Percentiles rank a stretch among this genome's conserved stretches.
Conservation (phyloP, 2,329 filamentous ascomycete species). For the Ascomycota sp. region DNA sequence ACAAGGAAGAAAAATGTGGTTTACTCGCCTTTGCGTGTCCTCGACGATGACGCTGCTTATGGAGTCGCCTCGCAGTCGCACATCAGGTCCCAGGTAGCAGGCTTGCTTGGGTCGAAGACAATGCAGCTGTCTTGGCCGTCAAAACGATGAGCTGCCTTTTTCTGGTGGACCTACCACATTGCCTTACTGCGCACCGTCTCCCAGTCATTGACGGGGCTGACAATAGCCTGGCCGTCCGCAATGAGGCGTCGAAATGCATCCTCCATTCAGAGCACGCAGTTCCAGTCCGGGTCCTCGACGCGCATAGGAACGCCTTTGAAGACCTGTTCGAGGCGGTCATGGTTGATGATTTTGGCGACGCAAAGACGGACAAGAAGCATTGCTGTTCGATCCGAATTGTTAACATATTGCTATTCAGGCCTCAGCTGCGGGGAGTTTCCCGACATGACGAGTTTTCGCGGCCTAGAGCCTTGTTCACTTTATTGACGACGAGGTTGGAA, state of each 20-base stretch:
- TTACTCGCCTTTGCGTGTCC: not conserved
- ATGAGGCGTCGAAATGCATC: slow-evolving; percentile 15
- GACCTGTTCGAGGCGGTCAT: slow-evolving; percentile 8
- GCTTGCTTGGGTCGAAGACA: slow-evolving; percentile 10
- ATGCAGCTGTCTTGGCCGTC: slow-evolving; percentile 9
- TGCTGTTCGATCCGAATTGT: slow-evolving; percentile 1
- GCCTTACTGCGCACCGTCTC: slow-evolving; percentile 12
- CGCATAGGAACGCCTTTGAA: slow-evolving; percentile 12
- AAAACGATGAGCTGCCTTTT: slow-evolving; percentile 19
- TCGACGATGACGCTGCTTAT: too few relatives aligned
- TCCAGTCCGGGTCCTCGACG: slow-evolving; percentile 14
- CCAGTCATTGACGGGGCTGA: slow-evolving; percentile 15
- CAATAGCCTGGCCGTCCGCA: slow-evolving; percentile 11
- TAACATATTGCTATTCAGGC: slow-evolving; percentile 9
- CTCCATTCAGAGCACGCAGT: slow-evolving; percentile 21
- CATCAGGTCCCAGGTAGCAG: slow-evolving; percentile 17
- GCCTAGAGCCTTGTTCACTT: slow-evolving; percentile 1
- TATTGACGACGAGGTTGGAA: slow-evolving; percentile 1
- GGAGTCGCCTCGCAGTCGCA: slow-evolving; percentile 5
- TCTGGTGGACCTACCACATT: slow-evolving; percentile 17
- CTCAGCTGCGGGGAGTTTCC: slow-evolving; percentile 1
- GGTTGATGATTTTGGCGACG: slow-evolving; percentile 12
- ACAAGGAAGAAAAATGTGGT: not conserved
- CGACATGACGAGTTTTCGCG: slow-evolving; percentile 1
- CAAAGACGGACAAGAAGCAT: slow-evolving; percentile 8